phyloP scores from a whole-genome alignment of 2,329 filamentous ascomycete genomes.

The Mycocentrospora acerina region DNA sequence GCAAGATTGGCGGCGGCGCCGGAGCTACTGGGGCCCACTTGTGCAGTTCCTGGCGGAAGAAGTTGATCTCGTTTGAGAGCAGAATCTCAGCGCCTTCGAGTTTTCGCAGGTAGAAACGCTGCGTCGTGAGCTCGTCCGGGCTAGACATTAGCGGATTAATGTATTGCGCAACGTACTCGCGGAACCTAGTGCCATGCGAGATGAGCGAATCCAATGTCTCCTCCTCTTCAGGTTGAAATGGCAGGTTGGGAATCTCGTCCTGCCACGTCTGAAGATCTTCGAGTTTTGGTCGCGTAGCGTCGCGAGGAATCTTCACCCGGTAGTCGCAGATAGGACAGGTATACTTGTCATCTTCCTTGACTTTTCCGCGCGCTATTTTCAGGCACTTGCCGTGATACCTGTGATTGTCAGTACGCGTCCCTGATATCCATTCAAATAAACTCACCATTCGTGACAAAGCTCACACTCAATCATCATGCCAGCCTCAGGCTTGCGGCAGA shows the following conservation, averaged over 20 bases:
- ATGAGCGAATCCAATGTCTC: constrained; percentile 83
- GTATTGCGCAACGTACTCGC: constrained; percentile 76
- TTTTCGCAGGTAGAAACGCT: constrained; percentile 94
- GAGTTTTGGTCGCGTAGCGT: constrained; percentile 91
- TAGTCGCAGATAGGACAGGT: constrained; percentile 98
- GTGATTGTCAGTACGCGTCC: constrained; percentile 25
- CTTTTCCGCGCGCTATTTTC: constrained; percentile 95
- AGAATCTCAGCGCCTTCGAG: constrained; percentile 96
- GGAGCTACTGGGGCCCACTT: constrained; percentile 92
- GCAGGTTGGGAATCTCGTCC: constrained; percentile 75
- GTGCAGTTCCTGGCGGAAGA: constrained; percentile 92
- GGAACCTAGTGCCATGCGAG: constrained; percentile 79
- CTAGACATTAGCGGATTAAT: constrained; percentile 81
- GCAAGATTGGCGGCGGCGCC: constrained; percentile 78
- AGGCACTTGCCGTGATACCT: constrained; percentile 98
- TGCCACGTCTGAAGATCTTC: constrained; percentile 85
- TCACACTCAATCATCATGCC: constrained; percentile 99
- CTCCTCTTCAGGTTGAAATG: constrained; percentile 96
- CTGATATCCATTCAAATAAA: constrained; percentile 12
- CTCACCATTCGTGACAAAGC: constrained; percentile 93
- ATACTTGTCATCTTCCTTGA: constrained; percentile 98
- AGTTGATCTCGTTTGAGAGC: constrained; percentile 91
- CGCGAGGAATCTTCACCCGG: constrained; percentile 93
- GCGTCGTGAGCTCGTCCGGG: constrained; percentile 81
- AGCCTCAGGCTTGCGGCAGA: constrained; percentile 88